Percentiles rank a stretch among this genome's conserved stretches.
phyloP scores from a whole-genome alignment of 371 early-diverging fungal species.

The Actinomortierella wolfii region DNA sequence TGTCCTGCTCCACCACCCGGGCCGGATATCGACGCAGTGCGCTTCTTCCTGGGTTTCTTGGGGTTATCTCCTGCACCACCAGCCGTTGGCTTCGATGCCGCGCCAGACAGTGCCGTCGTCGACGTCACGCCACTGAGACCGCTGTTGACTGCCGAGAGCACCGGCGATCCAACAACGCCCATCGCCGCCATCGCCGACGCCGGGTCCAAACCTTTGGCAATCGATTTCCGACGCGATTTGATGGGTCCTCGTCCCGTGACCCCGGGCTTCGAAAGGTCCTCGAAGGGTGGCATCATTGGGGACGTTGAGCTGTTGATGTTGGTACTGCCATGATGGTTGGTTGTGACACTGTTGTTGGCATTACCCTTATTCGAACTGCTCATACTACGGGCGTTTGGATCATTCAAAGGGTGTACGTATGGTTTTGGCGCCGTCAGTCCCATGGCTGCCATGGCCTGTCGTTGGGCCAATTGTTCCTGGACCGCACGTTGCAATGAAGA shows the following conservation, averaged over 20 bases:
- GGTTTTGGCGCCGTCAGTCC: constrained; percentile 20
- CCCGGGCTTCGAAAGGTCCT: constrained; percentile 29
- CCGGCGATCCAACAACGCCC: constrained; percentile 3
- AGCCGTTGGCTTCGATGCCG: constrained; percentile 17
- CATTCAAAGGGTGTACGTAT: constrained; percentile 8
- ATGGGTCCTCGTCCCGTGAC: constrained; percentile 45
- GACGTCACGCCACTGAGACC: too few relatives aligned
- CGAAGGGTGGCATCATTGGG: constrained; percentile 6
- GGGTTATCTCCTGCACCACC: constrained; percentile 6
- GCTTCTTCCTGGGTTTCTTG: constrained; percentile 43
- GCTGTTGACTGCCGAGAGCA: too few relatives aligned
- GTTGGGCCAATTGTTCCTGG: constrained; percentile 40
- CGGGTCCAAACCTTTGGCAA: constrained; percentile 42
- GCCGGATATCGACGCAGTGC: not conserved
- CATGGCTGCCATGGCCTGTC: constrained; percentile 31
- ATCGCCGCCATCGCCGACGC: constrained; percentile 16
- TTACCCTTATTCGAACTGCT: too few relatives aligned
- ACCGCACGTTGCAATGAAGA: constrained; percentile 41
- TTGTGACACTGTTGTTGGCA: too few relatives aligned
- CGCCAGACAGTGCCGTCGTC: constrained; percentile 1
- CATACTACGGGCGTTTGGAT: constrained; percentile 7
- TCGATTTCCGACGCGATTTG: constrained; percentile 42
- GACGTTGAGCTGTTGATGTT: too few relatives aligned
- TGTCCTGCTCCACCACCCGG: too few relatives aligned
- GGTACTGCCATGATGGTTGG: too few relatives aligned